A percentile compares a stretch with the other conserved stretches of the same genome.
Evolutionary conservation across 75 land plant species (phyloP).

Genomic region (Ceratopteris richardii): DNA sequence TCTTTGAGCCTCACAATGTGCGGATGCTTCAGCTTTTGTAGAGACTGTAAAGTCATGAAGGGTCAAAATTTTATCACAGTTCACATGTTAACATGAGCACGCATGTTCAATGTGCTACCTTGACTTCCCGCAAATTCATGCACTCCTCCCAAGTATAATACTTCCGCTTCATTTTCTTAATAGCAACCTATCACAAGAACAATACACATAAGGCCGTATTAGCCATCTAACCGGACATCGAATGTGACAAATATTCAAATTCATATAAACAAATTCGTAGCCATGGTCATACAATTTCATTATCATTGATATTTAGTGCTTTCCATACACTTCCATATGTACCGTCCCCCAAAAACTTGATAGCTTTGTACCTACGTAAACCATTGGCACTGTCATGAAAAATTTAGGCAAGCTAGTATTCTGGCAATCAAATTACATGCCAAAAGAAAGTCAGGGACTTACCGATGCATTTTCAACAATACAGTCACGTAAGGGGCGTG

Average conservation of each 20-base stretch:
- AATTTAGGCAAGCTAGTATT: too few relatives aligned
- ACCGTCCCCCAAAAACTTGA: slow-evolving; percentile 83
- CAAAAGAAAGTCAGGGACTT: not conserved
- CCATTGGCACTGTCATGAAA: too few relatives aligned
- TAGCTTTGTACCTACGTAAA: slow-evolving; percentile 57
- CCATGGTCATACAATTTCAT: slow-evolving; percentile 59
- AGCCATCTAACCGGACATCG: too few relatives aligned
- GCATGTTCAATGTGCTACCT: slow-evolving; percentile 29
- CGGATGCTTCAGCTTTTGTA: slow-evolving; percentile 64
- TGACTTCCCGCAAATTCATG: slow-evolving; percentile 67
- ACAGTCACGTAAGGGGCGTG: not conserved
- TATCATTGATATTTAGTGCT: slow-evolving; percentile 38
- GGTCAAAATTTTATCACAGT: too few relatives aligned
- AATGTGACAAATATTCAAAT: too few relatives aligned
- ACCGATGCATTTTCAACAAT: not conserved
- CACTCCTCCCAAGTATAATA: slow-evolving; percentile 73
- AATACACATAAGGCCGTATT: too few relatives aligned
- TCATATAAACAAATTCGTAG: too few relatives aligned
- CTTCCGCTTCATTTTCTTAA: slow-evolving; percentile 88
- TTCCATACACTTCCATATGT: slow-evolving; percentile 75
- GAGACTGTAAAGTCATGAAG: slow-evolving; percentile 31
- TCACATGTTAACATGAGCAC: not conserved
- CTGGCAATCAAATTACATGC: too few relatives aligned
- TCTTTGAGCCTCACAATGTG: slow-evolving; percentile 74
- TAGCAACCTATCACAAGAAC: slow-evolving; percentile 54